Conservation (phyloP, 441 rosid genomes). For the Pelargonium myrrhifolium region DNA sequence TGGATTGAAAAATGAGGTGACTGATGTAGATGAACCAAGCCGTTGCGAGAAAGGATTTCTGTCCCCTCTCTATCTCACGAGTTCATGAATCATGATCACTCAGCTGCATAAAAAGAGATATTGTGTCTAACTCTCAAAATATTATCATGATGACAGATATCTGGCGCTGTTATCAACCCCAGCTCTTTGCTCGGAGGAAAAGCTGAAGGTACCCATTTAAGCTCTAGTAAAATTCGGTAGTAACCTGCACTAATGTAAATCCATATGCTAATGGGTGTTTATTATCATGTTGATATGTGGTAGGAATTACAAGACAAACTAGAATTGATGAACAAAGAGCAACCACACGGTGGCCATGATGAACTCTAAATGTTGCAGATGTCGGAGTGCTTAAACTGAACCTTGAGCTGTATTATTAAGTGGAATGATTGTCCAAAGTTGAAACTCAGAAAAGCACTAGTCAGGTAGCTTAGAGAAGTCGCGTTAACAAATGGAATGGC, state of each 20-base stretch:
- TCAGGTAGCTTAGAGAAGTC: neutral
- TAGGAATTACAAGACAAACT: constrained; percentile 74
- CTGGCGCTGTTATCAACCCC: constrained; percentile 69
- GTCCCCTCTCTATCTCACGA: neutral
- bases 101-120: neutral
- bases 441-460: neutral
- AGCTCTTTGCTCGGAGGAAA: constrained; percentile 66
- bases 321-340: constrained; percentile 53
- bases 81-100: neutral
- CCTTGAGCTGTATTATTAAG: neutral
- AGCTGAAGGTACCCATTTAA: constrained; percentile 47
- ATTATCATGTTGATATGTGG: neutral
- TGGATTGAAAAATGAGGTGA: constrained; percentile 66
- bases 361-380: constrained; percentile 43
- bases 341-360: constrained; percentile 46
- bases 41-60: constrained; percentile 79
- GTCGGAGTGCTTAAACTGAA: neutral
- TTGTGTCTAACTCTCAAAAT: constrained; percentile 7
- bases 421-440: too few species aligned
- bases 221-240: neutral
- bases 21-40: constrained; percentile 92
- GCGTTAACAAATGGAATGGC: too few species aligned
- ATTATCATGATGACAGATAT: constrained; percentile 41
- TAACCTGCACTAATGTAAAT: neutral
- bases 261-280: neutral